Conservation (phyloP, 2,329 filamentous ascomycete genomes). For the Monilinia polystroma region DNA sequence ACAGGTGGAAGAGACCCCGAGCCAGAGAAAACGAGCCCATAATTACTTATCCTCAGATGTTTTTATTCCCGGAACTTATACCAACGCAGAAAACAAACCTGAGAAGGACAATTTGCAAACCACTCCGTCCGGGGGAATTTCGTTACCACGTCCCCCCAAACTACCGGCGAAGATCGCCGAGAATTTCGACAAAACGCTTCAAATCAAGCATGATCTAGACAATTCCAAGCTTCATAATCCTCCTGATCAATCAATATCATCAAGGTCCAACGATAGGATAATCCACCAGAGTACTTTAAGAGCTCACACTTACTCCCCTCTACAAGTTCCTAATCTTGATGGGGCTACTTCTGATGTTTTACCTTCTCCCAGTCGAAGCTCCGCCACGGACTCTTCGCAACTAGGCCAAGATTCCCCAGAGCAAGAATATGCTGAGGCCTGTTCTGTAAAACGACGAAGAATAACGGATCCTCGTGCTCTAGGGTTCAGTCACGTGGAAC, state of each 20-base stretch:
- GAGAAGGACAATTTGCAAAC: not conserved
- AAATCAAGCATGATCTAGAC: not conserved
- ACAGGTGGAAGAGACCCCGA: constrained; percentile 34
- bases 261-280: not conserved
- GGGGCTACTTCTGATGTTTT: not conserved
- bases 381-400: not conserved
- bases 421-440: not conserved
- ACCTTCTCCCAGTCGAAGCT: not conserved
- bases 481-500: constrained; percentile 21
- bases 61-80: constrained; percentile 31
- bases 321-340: constrained; percentile 6
- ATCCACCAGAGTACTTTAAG: not conserved
- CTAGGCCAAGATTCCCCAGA: not conserved
- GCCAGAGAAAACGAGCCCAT: not conserved
- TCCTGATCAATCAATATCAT: not conserved
- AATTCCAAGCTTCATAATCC: not conserved
- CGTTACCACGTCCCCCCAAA: not conserved
- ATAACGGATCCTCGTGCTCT: not conserved
- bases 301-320: not conserved
- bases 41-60: constrained; percentile 26
- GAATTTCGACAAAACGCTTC: not conserved
- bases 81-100: constrained; percentile 11
- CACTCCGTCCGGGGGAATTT: not conserved
- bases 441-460: constrained; percentile 15
- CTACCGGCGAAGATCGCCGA: not conserved